Conservation (phyloP, 495 filamentous ascomycete species). For the Penicillium atrosanguineum region DNA sequence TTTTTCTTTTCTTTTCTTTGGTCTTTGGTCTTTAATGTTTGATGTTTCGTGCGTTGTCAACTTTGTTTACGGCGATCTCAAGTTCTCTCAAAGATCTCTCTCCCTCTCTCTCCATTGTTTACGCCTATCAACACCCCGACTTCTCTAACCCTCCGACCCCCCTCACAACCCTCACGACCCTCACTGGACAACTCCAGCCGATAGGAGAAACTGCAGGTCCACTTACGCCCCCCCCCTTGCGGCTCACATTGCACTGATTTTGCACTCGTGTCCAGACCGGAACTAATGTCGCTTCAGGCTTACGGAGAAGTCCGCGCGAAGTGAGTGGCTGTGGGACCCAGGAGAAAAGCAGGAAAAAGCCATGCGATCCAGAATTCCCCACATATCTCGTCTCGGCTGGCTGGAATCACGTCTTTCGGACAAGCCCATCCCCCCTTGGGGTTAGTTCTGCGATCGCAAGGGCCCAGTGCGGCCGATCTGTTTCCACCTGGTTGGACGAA, state of each 20-base stretch:
- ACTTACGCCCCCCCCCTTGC: conserved; percentile 21
- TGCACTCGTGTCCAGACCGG: conserved; percentile 18
- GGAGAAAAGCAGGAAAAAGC: conserved; percentile 11
- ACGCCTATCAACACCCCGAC: not conserved
- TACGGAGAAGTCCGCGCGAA: conserved; percentile 20
- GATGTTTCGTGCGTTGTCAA: not conserved
- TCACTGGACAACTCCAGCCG: not conserved
- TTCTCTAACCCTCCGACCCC: not conserved
- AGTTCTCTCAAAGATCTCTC: not conserved
- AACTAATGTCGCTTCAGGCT: conserved; percentile 8
- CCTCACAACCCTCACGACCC: too few relatives aligned
- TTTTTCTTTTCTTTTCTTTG: not conserved
- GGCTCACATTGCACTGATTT: conserved; percentile 27
- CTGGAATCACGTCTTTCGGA: conserved; percentile 20
- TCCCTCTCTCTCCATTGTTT: not conserved
- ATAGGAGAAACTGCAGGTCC: not conserved
- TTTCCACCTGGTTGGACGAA: conserved; percentile 26
- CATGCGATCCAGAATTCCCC: conserved; percentile 24
- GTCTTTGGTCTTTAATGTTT: not conserved
- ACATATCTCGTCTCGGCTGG: conserved; percentile 28
- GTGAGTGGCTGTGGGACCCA: conserved; percentile 9
- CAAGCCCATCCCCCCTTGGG: conserved; percentile 8
- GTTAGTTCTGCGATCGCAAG: conserved; percentile 26
- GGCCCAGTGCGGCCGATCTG: conserved; percentile 25
- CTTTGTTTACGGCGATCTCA: not conserved